Evolutionary conservation across 169 alveolate genomes (phyloP), one percentile per base, ranked within the genome.

Genomic region (Cryptosporidium viatorum): DNA sequence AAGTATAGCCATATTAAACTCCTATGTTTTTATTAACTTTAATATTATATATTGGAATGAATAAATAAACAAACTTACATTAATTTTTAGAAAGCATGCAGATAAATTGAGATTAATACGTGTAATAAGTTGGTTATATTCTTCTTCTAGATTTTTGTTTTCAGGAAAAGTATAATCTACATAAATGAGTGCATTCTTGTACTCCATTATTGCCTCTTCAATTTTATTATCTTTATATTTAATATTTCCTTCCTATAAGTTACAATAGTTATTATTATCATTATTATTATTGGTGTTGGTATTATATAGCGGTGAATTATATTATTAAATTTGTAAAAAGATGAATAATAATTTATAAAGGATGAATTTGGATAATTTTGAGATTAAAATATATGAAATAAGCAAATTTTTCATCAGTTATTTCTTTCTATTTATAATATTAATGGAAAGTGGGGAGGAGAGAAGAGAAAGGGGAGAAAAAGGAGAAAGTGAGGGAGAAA

Each of bases 131-230:
- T 65, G 62, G 41, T 80, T 59, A 39, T 62, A 65, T 48, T 80
- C 89, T 41, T 60, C 65, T 7, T 80, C 75, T 9, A 59, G 65
- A n/a, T 33, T 31, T 16, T 41, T 43, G 70, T 43, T 41, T 18
- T 58, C 89, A 21, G 89, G 89, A 48, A 80, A 80, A 31, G 89
- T 80, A 45, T 80, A 80, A 67, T 80, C 89, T 18, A 80, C 59
- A 33, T 80, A 80, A 14, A 80, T 80, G 50, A 80, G 71, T n/a
- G 89, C 89, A 62, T 62, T 80, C 68, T 45, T 80, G 45, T 80
- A 80, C 55, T 80, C 89, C 10, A 29, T 23, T 59, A 80, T 80
- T 29, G 89, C 73, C 1, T 65, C 89, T 26, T 80, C 89, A 80
- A 43, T 29, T 41, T 80, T 23, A 43, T 58, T 65, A 33, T 60